Evolutionary conservation across 2,329 filamentous ascomycete genomes (phyloP).

Genomic region (Pleomassaria siparia): DNA sequence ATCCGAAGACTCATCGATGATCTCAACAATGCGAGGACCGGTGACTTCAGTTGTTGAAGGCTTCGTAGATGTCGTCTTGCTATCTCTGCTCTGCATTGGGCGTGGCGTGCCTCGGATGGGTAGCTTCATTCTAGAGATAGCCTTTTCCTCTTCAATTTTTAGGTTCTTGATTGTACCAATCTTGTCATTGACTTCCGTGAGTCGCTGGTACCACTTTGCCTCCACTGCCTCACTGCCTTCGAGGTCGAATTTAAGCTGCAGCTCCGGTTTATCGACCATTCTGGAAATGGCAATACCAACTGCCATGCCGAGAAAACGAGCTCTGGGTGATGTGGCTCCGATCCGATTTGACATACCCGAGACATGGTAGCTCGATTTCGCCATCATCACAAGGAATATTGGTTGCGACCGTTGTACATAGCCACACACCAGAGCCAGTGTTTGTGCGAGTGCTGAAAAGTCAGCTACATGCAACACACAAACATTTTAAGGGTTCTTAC

Average conservation of each 20-base stretch:
- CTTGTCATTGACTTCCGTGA: slow-evolving; percentile 65
- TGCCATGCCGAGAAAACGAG: slow-evolving; percentile 83
- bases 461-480: slow-evolving; percentile 13
- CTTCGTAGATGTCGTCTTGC: background rate
- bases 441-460: slow-evolving; percentile 71
- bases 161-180: slow-evolving; percentile 51
- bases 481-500: slow-evolving; percentile 46
- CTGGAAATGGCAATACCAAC: slow-evolving; percentile 73
- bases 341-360: slow-evolving; percentile 83
- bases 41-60: slow-evolving; percentile 24
- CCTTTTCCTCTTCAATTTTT: slow-evolving; percentile 14
- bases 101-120: background rate
- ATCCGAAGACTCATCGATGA: slow-evolving; percentile 53
- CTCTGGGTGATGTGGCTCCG: slow-evolving; percentile 70
- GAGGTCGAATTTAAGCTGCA: slow-evolving; percentile 78
- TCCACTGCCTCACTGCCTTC: slow-evolving; percentile 76
- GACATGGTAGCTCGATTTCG: slow-evolving; percentile 73
- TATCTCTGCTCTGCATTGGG: slow-evolving; percentile 6
- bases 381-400: slow-evolving; percentile 66
- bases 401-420: slow-evolving; percentile 69
- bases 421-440: slow-evolving; percentile 74
- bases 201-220: slow-evolving; percentile 70
- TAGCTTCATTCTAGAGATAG: background rate
- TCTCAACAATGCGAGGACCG: slow-evolving; percentile 52
- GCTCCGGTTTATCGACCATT: slow-evolving; percentile 67